Conservation (phyloP, 345 rosid genomes). For the Pistacia atlantica region DNA sequence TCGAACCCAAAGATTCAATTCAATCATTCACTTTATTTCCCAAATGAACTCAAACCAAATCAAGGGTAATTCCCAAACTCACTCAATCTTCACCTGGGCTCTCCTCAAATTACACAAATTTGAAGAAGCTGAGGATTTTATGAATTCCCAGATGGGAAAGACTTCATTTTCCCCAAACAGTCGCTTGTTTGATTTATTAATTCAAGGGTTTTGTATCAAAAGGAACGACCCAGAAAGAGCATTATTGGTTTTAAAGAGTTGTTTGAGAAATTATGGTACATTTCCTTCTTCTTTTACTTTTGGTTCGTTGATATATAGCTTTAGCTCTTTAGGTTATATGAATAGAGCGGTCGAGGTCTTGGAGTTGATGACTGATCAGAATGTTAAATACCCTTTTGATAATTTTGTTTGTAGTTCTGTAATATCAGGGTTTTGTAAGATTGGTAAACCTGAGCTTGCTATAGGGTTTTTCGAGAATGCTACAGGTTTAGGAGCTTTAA, state of each 20-base stretch:
- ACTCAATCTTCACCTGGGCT: conserved; percentile 50
- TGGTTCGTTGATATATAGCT: conserved; percentile 54
- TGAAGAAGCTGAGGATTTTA: conserved; percentile 61
- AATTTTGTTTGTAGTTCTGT: conserved; percentile 77
- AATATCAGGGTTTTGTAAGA: conserved; percentile 65
- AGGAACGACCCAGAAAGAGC: conserved; percentile 52
- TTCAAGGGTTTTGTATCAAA: conserved; percentile 48
- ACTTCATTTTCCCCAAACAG: conserved; percentile 31
- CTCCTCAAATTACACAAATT: conserved; percentile 54
- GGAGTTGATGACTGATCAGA: conserved; percentile 58
- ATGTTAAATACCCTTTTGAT: conserved; percentile 52
- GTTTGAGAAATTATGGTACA: conserved; percentile 47
- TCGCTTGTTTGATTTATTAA: conserved; percentile 53
- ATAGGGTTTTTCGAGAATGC: conserved; percentile 57
- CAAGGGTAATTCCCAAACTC: conserved; percentile 35
- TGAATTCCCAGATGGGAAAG: conserved; percentile 42
- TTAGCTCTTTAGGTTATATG: conserved; percentile 54
- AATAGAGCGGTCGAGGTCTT: conserved; percentile 59
- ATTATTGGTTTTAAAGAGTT: conserved; percentile 44
- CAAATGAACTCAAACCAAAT: conserved; percentile 39
- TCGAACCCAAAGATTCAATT: conserved; percentile 28
- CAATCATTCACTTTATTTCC: conserved; percentile 34
- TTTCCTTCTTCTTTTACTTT: conserved; percentile 64
- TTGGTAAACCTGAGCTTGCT: conserved; percentile 71
- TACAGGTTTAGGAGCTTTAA: conserved; percentile 47